A percentile compares a stretch with the other conserved stretches of the same genome.
Conservation (phyloP, 139 green algal species). For the Ostreobium quekettii region DNA sequence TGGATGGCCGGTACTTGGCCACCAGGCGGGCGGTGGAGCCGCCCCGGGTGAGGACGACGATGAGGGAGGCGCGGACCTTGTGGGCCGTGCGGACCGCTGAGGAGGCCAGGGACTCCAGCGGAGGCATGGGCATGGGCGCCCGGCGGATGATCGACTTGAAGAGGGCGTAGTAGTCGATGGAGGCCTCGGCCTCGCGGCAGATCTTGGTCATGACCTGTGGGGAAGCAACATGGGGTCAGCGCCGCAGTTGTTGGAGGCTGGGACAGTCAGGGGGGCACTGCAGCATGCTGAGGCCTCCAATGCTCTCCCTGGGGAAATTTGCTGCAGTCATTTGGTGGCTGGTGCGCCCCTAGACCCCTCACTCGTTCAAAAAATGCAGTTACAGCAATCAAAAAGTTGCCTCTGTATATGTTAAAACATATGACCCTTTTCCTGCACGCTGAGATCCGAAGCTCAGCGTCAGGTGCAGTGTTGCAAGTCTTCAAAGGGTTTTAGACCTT, state of each 20-base stretch:
- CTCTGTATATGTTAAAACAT: too few relatives aligned
- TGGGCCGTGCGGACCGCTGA: slow-evolving; percentile 90
- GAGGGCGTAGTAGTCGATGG: slow-evolving; percentile 87
- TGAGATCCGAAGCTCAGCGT: too few relatives aligned
- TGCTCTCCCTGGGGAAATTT: too few relatives aligned
- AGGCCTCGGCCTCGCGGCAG: slow-evolving; percentile 83
- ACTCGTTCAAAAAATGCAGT: too few relatives aligned
- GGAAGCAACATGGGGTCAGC: neutral
- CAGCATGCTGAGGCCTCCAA: neutral
- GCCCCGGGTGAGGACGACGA: slow-evolving; percentile 81
- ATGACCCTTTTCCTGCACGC: too few relatives aligned
- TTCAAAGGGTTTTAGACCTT: too few relatives aligned
- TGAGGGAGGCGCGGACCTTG: slow-evolving; percentile 79
- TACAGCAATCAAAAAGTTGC: too few relatives aligned
- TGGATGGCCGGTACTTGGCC: slow-evolving; percentile 83
- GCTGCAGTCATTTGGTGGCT: too few relatives aligned
- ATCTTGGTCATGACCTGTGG: slow-evolving; percentile 84
- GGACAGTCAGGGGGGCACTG: neutral
- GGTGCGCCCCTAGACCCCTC: too few relatives aligned
- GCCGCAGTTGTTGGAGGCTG: too few relatives aligned
- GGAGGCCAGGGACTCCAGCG: slow-evolving; percentile 89
- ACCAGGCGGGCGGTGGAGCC: slow-evolving; percentile 84
- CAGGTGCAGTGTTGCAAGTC: too few relatives aligned
- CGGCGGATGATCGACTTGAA: slow-evolving; percentile 72
- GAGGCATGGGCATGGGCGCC: slow-evolving; percentile 80